phyloP scores from a whole-genome alignment of 1,139 yeast species.

The Yamadazyma trypodendri region DNA sequence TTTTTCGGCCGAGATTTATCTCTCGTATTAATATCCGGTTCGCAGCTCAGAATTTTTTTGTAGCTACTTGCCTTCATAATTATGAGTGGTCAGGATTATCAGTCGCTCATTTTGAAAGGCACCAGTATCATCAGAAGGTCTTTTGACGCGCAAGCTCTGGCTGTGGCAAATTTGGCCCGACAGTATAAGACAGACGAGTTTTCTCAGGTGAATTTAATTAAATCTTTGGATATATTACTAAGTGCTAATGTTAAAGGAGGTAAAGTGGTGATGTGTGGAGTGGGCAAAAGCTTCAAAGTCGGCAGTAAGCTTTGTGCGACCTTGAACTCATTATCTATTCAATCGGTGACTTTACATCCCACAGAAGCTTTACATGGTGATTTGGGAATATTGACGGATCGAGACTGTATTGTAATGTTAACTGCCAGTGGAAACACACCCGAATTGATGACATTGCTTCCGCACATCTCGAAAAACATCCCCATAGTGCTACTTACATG shows the following conservation, averaged over 20 bases:
- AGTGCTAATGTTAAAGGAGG: constrained; percentile 51
- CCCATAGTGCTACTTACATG: constrained; percentile 69
- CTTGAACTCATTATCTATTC: constrained; percentile 72
- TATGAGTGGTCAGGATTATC: constrained; percentile 9
- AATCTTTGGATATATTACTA: constrained; percentile 52
- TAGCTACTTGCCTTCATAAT: no score
- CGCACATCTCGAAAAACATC: constrained; percentile 53
- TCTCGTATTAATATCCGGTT: not conserved
- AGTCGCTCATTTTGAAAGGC: constrained; percentile 10
- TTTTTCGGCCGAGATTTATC: no score
- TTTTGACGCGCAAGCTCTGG: constrained; percentile 33
- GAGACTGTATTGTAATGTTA: constrained; percentile 64
- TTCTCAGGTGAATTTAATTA: constrained; percentile 50
- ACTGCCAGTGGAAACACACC: constrained; percentile 86
- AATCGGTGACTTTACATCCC: constrained; percentile 71
- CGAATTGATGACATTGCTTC: constrained; percentile 60
- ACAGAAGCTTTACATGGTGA: constrained; percentile 92
- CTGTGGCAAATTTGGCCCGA: constrained; percentile 26
- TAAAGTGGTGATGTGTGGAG: constrained; percentile 73
- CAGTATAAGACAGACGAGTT: constrained; percentile 36
- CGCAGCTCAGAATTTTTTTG: not conserved
- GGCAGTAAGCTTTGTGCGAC: constrained; percentile 81
- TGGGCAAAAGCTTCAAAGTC: constrained; percentile 82
- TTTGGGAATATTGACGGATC: constrained; percentile 64
- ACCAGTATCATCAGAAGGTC: constrained; percentile 17